Base-by-base conservation (phyloP, 192 early-diverging fungal genomes). In the Pilaira anomala region DNA sequence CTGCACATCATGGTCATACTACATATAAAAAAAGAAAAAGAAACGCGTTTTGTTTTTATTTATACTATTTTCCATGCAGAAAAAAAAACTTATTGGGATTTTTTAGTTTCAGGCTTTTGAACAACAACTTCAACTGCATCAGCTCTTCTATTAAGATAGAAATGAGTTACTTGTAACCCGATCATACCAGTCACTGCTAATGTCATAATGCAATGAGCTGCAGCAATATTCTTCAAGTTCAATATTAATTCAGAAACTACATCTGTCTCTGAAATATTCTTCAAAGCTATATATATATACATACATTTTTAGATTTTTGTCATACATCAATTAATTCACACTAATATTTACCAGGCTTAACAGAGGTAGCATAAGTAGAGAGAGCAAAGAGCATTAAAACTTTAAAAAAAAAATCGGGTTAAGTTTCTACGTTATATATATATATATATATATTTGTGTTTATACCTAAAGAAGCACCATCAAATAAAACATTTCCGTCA, bases 151-250 rank as follows among this genome's bases (percentile, higher is more conserved):
- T 59, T 63, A 9, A 62, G 46, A 44, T 63, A 25, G 25, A 51
- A 63, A 52, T 73, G 71, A 21, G 71, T 66, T 11, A 73, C 55
- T 50, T 73, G 61, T n/a, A 73, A 30, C 7, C 60, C 41, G 60
- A 73, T 56, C 26, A 73, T 73, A 36, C 71, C 71, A 36, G 69
- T 65, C 5, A 71, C 49, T 16, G 69, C 69, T 21, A 64, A 57
- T 9, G 64, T 62, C 24, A 60, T 63, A 11, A 71, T 71, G 33
- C 59, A 60, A 39, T 71, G 62, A 25, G 55, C 63, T 59, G 69
- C 69, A 18, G 69, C 69, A 24, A 69, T 71, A 40, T 65, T 71
- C 18, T 63, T 65, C 24, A 60, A 22, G 41, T 61, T 45, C 5
- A 12, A 3, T 11, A 33, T 48, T n/a, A 60, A 40, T 42, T 67